Evolutionary conservation across 2,329 filamentous ascomycete genomes (phyloP), one percentile per base, ranked within the genome.

Genomic region (Magnaporthales sp.): DNA sequence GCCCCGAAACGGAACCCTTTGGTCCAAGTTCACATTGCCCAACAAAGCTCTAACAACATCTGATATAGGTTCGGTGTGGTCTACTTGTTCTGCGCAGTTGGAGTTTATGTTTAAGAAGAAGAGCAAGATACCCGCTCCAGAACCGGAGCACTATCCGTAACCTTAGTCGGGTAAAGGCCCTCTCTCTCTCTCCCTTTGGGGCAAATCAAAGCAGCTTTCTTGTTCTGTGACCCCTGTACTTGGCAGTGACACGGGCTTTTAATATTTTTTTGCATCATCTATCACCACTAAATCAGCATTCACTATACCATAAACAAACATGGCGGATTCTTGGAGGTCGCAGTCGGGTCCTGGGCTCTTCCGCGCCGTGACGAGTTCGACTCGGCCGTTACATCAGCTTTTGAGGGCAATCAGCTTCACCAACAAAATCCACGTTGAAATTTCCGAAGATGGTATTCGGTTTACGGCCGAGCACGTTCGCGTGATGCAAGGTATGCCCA

Each of bases 21-120:
- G 15, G 9, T 15, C 6, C n/a, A 1, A n/a, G 10, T 63, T 64
- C 64, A 15, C 15, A 32, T 65, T 69, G 63, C 66, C 58, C 66
- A 72, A 29, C 13, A 24, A 7, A 4, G n/a, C 8, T 26, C 31
- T 51, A 60, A 60, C 56, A 30, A 27, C 22, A 60, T 8, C 8
- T n/a, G 27, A 30, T 27, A 11, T 75, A 97, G 94, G 64, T 91
- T 97, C 78, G 95, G 95, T 73, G 90, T 94, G 64, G 93, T 99
- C 62, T 97, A 95, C 81, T 97, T 97, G 90, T 98, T 99, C 80
- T 99, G 95, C 80, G 95, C 93, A 68, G 95, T 95, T 77, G 95
- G 95, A 77, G 95, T 99, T 76, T 98, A 99, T 88, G 92, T 99
- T 78, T 99, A 87, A 83, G 19, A 24, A 22, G 31, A 54, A 64